Percentiles rank a stretch among this genome's conserved stretches.
Evolutionary conservation across 495 filamentous ascomycete species (phyloP).

Genomic region (Penicillium angulare): DNA sequence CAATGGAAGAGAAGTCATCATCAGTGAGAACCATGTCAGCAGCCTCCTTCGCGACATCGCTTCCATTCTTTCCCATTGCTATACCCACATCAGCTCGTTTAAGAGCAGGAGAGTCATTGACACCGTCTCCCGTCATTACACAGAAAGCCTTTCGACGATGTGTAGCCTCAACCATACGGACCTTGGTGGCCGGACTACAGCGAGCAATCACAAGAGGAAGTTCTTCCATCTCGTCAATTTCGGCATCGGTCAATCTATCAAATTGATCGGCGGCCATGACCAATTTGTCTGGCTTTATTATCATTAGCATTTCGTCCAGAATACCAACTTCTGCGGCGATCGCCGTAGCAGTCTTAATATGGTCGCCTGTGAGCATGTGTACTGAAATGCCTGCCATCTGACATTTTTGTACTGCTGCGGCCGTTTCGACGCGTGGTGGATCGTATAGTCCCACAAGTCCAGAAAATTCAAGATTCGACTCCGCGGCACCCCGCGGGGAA

Average conservation of each 20-base stretch:
- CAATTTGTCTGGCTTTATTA: constrained; percentile 46
- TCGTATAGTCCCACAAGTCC: constrained; percentile 67
- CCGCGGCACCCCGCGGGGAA: constrained; percentile 41
- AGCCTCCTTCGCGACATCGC: constrained; percentile 87
- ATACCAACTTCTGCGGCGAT: constrained; percentile 67
- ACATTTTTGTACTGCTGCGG: constrained; percentile 48
- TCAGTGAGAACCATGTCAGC: constrained; percentile 86
- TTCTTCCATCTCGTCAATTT: constrained; percentile 60
- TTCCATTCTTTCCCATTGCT: constrained; percentile 79
- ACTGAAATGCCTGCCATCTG: constrained; percentile 64
- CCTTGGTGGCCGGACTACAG: constrained; percentile 67
- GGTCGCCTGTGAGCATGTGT: constrained; percentile 70
- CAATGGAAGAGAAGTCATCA: constrained; percentile 81
- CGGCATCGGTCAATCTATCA: constrained; percentile 56
- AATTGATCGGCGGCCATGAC: constrained; percentile 66
- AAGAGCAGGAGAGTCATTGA: constrained; percentile 81
- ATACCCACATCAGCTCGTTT: constrained; percentile 80
- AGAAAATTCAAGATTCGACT: constrained; percentile 53
- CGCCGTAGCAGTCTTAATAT: constrained; percentile 58
- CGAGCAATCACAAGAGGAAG: constrained; percentile 69
- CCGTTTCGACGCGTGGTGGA: constrained; percentile 66
- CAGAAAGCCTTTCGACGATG: constrained; percentile 63
- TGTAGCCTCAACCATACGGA: constrained; percentile 68
- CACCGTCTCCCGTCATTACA: constrained; percentile 79
- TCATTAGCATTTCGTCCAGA: constrained; percentile 45